Evolutionary conservation across 306 rosid species (phyloP).

Genomic region (Rosa chinensis): DNA sequence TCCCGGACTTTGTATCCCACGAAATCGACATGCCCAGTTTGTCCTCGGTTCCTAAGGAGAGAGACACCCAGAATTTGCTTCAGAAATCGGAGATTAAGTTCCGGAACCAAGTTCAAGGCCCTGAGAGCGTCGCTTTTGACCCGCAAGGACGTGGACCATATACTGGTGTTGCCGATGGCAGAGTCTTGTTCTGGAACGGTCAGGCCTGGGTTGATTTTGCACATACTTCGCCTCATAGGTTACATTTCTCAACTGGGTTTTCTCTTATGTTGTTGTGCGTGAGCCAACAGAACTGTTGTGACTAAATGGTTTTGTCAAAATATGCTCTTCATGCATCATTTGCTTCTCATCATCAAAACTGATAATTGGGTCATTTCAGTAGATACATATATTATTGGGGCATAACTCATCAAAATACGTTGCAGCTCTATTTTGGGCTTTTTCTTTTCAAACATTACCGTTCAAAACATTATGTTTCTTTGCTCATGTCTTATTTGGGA

Average conservation of each 20-base stretch:
- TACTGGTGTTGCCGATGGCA: constrained; percentile 90
- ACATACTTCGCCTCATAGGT: constrained; percentile 80
- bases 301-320: background rate
- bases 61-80: constrained; percentile 58
- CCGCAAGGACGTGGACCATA: constrained; percentile 92
- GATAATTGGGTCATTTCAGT: background rate
- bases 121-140: constrained; percentile 86
- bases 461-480: constrained; percentile 12
- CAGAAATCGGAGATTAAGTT: constrained; percentile 81
- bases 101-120: constrained; percentile 72
- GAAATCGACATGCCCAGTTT: constrained; percentile 50
- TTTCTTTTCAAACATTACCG: background rate
- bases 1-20: constrained; percentile 55
- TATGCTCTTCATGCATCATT: background rate
- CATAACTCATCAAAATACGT: background rate
- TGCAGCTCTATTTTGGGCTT: background rate
- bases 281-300: background rate
- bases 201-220: constrained; percentile 76
- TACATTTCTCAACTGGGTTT: background rate
- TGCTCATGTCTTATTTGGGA: constrained; percentile 15
- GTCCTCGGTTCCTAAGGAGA: constrained; percentile 57
- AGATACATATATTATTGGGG: background rate
- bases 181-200: constrained; percentile 72
- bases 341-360: background rate
- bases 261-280: background rate